Evolutionary conservation across 2,329 filamentous ascomycete species (phyloP), one percentile per base, ranked within the genome.

Genomic region (Aspergillus sclerotialis): DNA sequence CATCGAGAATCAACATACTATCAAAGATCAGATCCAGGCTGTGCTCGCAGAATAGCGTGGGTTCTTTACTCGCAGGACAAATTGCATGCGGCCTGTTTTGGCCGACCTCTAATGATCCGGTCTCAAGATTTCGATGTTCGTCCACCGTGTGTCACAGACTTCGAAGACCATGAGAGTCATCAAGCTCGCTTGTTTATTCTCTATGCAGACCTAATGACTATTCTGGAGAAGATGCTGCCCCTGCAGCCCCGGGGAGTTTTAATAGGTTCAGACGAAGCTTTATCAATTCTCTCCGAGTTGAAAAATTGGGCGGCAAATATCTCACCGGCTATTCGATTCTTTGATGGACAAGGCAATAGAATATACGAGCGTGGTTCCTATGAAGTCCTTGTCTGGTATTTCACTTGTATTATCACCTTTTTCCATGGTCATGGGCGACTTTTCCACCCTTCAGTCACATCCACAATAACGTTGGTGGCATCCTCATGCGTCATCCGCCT

Each of bases 1-100:
- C 48, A 51, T 34, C 38, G 35, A 17, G 43, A 49, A 28, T 32
- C 33, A 14, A 49, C 44, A 3, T 51, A 49, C 28, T 13, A 36
- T 3, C 18, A 37, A 12, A 16, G 30, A 12, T 13, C 25, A 5
- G 23, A 23, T 21, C 32, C 40, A 3, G 36, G 40, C 1, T 25
- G 30, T 25, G 30, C 33, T 12, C 43, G 39, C 5, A 26, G 39
- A 8, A 33, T 48, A 21, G 36, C 36, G 32, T 48, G 45, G 45
- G 31, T 38, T 25, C 28, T 48, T 4, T 37, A n/a, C n/a, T n/a
- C n/a, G n/a, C n/a, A n/a, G 19, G 19, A 23, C 10, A 23, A 23
- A 10, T 10, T 23, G 19, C 19, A 23, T 6, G 19, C 19, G 19
- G 19, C 19, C 7, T 6, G 7, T 23, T 23, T 23, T 23, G 19